Percentiles rank a stretch among this genome's conserved stretches.
phyloP scores from a whole-genome alignment of 345 rosid species.

The Erucastrum elatum region DNA sequence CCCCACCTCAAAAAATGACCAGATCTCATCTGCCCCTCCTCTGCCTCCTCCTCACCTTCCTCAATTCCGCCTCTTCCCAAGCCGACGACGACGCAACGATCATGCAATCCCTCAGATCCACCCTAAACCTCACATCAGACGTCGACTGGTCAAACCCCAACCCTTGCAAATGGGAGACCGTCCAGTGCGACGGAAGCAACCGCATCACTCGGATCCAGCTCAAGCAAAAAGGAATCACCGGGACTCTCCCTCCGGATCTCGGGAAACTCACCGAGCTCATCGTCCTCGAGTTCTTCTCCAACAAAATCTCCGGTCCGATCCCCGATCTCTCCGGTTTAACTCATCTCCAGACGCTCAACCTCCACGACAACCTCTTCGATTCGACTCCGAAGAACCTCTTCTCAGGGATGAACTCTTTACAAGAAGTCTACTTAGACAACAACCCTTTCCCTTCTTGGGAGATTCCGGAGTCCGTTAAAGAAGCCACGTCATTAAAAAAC shows the following conservation, averaged over 20 bases:
- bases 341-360: slow-evolving; percentile 38
- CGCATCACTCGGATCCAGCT: slow-evolving; percentile 65
- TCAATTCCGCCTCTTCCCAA: slow-evolving; percentile 28
- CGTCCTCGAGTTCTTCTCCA: slow-evolving; percentile 52
- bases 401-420: slow-evolving; percentile 49
- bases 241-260: slow-evolving; percentile 45
- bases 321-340: slow-evolving; percentile 60
- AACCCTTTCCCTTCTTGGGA: slow-evolving; percentile 55
- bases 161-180: slow-evolving; percentile 61
- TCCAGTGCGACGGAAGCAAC: slow-evolving; percentile 36
- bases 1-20: slow-evolving; percentile 29
- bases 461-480: slow-evolving; percentile 51
- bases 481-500: slow-evolving; percentile 44
- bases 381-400: slow-evolving; percentile 63
- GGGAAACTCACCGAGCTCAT: slow-evolving; percentile 44
- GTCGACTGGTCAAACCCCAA: slow-evolving; percentile 62
- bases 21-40: slow-evolving; percentile 19
- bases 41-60: background rate
- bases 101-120: slow-evolving; percentile 40
- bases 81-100: slow-evolving; percentile 18
- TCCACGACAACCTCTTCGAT: slow-evolving; percentile 49
- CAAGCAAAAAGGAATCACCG: slow-evolving; percentile 7
- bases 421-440: slow-evolving; percentile 41
- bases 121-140: slow-evolving; percentile 40
- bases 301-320: slow-evolving; percentile 49